phyloP scores from a whole-genome alignment of 1,284 basidiomycete species.

The Cryptococcus sp. region DNA sequence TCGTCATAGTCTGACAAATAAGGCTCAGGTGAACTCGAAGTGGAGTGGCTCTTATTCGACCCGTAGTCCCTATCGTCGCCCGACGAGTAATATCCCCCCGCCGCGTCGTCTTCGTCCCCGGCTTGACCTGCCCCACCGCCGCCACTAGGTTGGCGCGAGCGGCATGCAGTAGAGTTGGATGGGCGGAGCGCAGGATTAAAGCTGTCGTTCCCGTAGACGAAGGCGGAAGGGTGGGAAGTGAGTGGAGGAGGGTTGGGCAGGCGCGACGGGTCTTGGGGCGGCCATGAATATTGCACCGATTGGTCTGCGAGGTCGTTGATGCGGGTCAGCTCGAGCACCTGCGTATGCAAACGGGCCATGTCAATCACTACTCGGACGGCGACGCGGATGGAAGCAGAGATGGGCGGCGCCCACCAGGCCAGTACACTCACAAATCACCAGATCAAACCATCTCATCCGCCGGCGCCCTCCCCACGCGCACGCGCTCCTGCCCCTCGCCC shows the following conservation, averaged over 20 bases:
- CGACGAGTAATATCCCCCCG: slow-evolving; percentile 54
- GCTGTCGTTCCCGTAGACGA: slow-evolving; percentile 74
- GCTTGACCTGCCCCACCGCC: slow-evolving; percentile 49
- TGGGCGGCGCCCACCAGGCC: neutral
- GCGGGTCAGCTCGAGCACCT: slow-evolving; percentile 2
- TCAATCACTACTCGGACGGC: slow-evolving; percentile 3
- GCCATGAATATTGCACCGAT: slow-evolving; percentile 53
- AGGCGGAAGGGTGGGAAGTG: slow-evolving; percentile 59
- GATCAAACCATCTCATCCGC: slow-evolving; percentile 23
- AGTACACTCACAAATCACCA: slow-evolving; percentile 7
- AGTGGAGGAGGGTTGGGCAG: slow-evolving; percentile 30
- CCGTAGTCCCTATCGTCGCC: slow-evolving; percentile 42
- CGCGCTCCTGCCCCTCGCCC: slow-evolving; percentile 9
- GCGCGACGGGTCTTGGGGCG: slow-evolving; percentile 53
- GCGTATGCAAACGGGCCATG: neutral
- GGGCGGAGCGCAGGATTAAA: slow-evolving; percentile 70
- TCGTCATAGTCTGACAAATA: slow-evolving; percentile 52
- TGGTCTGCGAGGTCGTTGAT: neutral
- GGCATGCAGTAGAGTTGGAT: slow-evolving; percentile 55
- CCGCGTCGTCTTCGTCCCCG: too few relatives aligned
- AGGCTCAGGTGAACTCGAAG: slow-evolving; percentile 38
- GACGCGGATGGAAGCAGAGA: too few relatives aligned
- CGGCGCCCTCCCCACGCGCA: neutral
- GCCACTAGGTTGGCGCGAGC: slow-evolving; percentile 67
- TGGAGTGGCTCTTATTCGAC: slow-evolving; percentile 7